phyloP scores from a whole-genome alignment of 106 monocot genomes.

The Alisma plantagoaquatica region DNA sequence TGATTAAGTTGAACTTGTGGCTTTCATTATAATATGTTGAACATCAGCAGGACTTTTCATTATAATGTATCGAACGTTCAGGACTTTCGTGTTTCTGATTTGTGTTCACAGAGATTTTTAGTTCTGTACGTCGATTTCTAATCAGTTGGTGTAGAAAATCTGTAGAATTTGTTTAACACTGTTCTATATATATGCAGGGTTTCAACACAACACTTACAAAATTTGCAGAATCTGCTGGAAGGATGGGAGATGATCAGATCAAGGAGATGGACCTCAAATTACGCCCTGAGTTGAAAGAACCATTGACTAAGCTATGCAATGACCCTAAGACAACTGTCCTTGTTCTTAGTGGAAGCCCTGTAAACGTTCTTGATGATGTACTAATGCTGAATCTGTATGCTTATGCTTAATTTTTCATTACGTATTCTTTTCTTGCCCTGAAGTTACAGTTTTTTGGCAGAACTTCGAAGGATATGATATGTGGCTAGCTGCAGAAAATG shows the following conservation, averaged over 20 bases:
- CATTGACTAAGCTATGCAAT: slow-evolving; percentile 58
- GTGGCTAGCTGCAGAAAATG: slow-evolving; percentile 99
- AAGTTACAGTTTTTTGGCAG: slow-evolving; percentile 25
- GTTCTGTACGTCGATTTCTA: too few relatives aligned
- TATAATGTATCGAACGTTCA: too few relatives aligned
- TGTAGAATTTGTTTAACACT: too few relatives aligned
- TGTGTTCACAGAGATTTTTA: too few relatives aligned
- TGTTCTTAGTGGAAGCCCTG: slow-evolving; percentile 91
- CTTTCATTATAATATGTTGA: too few relatives aligned
- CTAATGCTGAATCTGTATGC: too few relatives aligned
- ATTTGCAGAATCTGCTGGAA: slow-evolving; percentile 75
- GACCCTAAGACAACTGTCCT: slow-evolving; percentile 81
- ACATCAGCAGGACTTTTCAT: too few relatives aligned
- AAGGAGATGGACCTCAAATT: slow-evolving; percentile 99
- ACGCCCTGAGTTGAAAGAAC: slow-evolving; percentile 76
- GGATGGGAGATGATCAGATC: slow-evolving; percentile 97
- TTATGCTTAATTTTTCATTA: too few relatives aligned
- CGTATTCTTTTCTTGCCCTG: neutral
- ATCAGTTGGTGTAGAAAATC: too few relatives aligned
- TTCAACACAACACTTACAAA: slow-evolving; percentile 95
- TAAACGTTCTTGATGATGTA: slow-evolving; percentile 94
- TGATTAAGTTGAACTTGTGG: too few relatives aligned
- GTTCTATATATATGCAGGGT: too few relatives aligned
- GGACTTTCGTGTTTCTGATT: too few relatives aligned
- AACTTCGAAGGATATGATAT: slow-evolving; percentile 92